Evolutionary conservation across 208 protist genomes (phyloP).

Genomic region (Tritrichomonas foetus): DNA sequence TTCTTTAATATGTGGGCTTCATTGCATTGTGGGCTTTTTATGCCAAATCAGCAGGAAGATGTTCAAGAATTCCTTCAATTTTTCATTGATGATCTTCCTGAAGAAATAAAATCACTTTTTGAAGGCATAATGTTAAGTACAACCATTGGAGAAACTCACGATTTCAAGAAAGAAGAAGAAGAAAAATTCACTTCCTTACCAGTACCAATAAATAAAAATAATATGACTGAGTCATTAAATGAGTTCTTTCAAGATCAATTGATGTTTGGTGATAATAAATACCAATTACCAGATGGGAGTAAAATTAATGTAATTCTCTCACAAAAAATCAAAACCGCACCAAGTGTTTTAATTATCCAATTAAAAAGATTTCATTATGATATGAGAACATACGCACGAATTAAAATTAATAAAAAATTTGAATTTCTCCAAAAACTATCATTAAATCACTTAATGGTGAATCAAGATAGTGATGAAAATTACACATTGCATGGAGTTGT

Average conservation of each 20-base stretch:
- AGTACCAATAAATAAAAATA: no score
- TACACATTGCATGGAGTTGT: background rate
- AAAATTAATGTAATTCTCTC: background rate
- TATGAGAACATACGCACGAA: background rate
- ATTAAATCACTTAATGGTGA: background rate
- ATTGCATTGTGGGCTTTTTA: background rate
- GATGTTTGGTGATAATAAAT: no score
- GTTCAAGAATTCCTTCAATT: background rate
- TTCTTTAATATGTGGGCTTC: background rate
- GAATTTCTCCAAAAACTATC: background rate
- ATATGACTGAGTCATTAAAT: no score
- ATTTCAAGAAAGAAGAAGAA: no score
- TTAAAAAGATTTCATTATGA: slow-evolving; percentile 16
- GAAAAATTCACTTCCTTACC: no score
- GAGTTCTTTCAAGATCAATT: no score
- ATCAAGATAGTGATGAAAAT: background rate
- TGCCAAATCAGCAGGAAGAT: background rate
- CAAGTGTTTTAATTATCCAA: background rate
- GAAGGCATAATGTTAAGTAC: no score
- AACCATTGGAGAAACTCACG: no score
- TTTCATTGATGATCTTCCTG: no score
- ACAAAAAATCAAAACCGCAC: background rate
- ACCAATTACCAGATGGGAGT: background rate
- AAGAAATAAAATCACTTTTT: no score
- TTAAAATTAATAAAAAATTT: background rate